Evolutionary conservation across 2,329 filamentous ascomycete genomes (phyloP).

Genomic region (Dothistroma pini): DNA sequence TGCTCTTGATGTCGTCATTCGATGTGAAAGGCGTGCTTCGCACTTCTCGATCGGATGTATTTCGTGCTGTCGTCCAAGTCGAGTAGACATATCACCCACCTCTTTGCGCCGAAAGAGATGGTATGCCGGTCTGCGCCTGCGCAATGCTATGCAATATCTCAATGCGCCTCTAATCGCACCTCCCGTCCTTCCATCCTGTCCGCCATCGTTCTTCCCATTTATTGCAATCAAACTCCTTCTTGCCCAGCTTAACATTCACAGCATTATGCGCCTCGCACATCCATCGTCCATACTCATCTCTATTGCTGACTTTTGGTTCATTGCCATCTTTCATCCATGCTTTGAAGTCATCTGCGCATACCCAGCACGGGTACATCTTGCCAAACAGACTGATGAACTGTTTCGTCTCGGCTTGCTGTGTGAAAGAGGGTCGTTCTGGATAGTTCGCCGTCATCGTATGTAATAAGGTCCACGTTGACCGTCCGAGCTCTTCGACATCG

Average conservation of each 20-base stretch:
- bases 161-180: slow-evolving; percentile 51
- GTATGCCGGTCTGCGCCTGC: neutral
- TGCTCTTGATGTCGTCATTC: no score
- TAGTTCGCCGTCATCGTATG: slow-evolving; percentile 89
- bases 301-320: slow-evolving; percentile 56
- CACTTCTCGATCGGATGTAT: no score
- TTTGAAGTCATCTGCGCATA: slow-evolving; percentile 89
- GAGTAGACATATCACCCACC: neutral
- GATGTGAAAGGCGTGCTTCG: no score
- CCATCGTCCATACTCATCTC: slow-evolving; percentile 74
- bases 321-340: slow-evolving; percentile 69
- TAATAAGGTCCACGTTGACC: slow-evolving; percentile 87
- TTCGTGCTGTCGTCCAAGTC: neutral
- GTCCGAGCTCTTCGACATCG: slow-evolving; percentile 82
- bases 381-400: slow-evolving; percentile 78
- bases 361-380: slow-evolving; percentile 90
- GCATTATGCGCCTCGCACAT: slow-evolving; percentile 84
- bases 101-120: no score
- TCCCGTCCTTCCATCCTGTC: slow-evolving; percentile 75
- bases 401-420: slow-evolving; percentile 71
- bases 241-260: slow-evolving; percentile 85
- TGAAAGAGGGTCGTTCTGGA: slow-evolving; percentile 62
- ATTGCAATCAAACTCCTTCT: slow-evolving; percentile 82
- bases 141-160: neutral
- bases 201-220: slow-evolving; percentile 93